phyloP scores from a whole-genome alignment of 139 green algal genomes.

The Chlamydomonas incerta region DNA sequence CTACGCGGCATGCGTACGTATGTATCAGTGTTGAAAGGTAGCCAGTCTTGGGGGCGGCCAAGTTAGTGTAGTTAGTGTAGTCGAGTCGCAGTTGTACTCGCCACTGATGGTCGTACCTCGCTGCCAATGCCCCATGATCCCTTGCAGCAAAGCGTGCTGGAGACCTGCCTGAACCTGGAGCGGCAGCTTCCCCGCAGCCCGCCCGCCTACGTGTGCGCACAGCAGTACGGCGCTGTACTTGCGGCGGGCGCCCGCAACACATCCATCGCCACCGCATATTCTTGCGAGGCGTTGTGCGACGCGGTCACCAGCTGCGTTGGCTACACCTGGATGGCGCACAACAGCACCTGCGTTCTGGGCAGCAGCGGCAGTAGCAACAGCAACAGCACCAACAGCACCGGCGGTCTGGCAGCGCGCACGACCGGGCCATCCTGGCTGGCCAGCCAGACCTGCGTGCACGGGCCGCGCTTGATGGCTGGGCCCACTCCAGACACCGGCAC shows the following conservation, averaged over 20 bases:
- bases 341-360: not conserved
- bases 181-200: not conserved
- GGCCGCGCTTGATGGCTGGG: not conserved
- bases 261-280: not conserved
- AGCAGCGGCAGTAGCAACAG: no score
- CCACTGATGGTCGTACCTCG: no score
- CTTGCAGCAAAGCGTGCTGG: not conserved
- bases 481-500: no score
- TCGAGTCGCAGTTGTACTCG: no score
- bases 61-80: no score
- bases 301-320: not conserved
- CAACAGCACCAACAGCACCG: not conserved
- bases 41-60: no score
- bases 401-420: not conserved
- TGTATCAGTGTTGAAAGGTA: no score
- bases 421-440: not conserved
- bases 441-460: not conserved
- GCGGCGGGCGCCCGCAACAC: not conserved
- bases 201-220: not conserved
- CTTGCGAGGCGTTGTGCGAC: not conserved
- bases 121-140: not conserved
- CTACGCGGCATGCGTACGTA: not conserved
- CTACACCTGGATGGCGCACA: not conserved
- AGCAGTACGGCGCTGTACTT: not conserved
- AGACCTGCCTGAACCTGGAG: not conserved